Evolutionary conservation across 306 rosid genomes (phyloP), one percentile per base, ranked within the genome.

Genomic region (Trichosanthes cucumerina): DNA sequence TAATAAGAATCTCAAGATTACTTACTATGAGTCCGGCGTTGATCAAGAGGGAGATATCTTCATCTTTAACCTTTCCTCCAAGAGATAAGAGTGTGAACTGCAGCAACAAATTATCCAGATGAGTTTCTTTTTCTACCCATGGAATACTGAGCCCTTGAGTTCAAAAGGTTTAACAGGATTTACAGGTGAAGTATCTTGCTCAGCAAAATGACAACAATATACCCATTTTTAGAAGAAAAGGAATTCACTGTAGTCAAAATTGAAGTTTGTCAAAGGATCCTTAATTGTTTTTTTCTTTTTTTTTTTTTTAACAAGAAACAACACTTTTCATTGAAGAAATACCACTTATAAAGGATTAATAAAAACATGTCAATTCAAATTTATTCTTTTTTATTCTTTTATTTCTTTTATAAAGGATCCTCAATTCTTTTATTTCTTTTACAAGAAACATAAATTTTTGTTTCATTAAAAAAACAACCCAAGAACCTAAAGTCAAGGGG

Each of bases 21-120:
- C 97, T 91, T 86, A 95, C 97, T 79, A 92, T 86, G 83, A 92
- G 24, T 52, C 99, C 97, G 6, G 90, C 90, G 81, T 92, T 91
- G 78, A 95, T 92, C 83, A 95, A 81, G 69, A 89, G 89, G 84
- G 97, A 86, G 85, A 95, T 84, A 78, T 92, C 91, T 78, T 81
- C 87, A 80, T 92, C 99, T 87, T 89, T 88, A 84, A 92, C 90
- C 88, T 86, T 90, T 82, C 99, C 99, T 75, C 96, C 99, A 56
- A 80, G 87, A 75, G 97, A 92, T 85, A 95, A 88, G 80, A 95
- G 92, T 70, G 87, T 79, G 82, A 88, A 86, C 97, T 89, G 92
- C 89, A 84, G 56, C 53, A 83, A 80, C 72, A 38, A 44, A 65
- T 64, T 44, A 33, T 31, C 16, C 8, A n/a, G 46, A 49, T 63